phyloP scores from a whole-genome alignment of 2,329 filamentous ascomycete species.

The Pyrenophora seminiperda region DNA sequence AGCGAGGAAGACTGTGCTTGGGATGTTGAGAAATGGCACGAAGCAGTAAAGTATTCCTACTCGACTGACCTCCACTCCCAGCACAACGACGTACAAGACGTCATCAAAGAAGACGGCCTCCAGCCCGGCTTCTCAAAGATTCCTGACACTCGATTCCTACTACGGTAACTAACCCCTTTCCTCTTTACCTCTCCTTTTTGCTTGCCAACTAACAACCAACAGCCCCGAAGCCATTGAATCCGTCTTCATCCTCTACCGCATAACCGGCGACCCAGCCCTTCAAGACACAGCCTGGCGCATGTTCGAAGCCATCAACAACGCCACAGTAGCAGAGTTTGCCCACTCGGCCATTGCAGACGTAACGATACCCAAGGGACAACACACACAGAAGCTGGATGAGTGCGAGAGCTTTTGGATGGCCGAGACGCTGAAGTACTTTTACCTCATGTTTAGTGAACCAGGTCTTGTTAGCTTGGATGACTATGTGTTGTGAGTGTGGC shows the following conservation, averaged over 20 bases:
- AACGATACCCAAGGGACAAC: slow-evolving; percentile 42
- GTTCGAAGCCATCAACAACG: slow-evolving; percentile 72
- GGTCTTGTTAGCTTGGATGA: slow-evolving; percentile 70
- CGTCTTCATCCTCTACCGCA: slow-evolving; percentile 88
- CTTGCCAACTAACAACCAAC: slow-evolving; percentile 6
- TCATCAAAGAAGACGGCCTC: slow-evolving; percentile 49
- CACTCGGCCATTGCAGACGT: slow-evolving; percentile 75
- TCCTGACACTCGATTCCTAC: slow-evolving; percentile 47
- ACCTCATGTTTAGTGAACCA: slow-evolving; percentile 75
- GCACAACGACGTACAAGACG: slow-evolving; percentile 27
- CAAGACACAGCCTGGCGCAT: slow-evolving; percentile 86
- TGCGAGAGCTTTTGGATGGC: slow-evolving; percentile 83
- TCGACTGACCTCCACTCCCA: slow-evolving; percentile 17
- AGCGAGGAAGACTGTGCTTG: slow-evolving; percentile 51
- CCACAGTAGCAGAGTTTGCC: slow-evolving; percentile 69
- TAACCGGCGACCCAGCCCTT: slow-evolving; percentile 76
- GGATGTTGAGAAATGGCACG: slow-evolving; percentile 52
- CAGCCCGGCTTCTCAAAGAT: slow-evolving; percentile 50
- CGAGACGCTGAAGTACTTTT: slow-evolving; percentile 93
- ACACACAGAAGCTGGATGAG: slow-evolving; percentile 38
- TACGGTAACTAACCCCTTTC: slow-evolving; percentile 46
- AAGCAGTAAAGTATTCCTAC: slow-evolving; percentile 39
- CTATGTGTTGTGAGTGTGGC: slow-evolving; percentile 59
- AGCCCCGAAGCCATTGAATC: slow-evolving; percentile 87
- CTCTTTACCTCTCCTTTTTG: not conserved